Base-by-base conservation (phyloP, 768 basidiomycete genomes). In the Antrodiella citrinella region DNA sequence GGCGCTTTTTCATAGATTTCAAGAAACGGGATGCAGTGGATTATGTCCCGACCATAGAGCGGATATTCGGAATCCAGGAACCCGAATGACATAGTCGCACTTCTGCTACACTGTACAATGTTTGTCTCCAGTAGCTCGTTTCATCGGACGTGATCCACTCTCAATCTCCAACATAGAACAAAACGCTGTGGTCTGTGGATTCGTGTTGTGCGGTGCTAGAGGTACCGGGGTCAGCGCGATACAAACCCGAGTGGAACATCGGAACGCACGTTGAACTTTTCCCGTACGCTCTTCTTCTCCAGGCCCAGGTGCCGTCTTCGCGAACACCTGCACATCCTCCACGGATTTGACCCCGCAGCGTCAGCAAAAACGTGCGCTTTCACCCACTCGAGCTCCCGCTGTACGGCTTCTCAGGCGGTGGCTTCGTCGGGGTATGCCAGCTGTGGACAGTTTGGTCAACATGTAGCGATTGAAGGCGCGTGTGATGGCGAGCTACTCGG, bases 401-500 rank as follows among this genome's bases (percentile, higher is more conserved):
- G n/a, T n/a, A n/a, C n/a, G n/a, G n/a, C n/a, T n/a, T n/a, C n/a
- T n/a, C n/a, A n/a, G n/a, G n/a, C n/a, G n/a, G 30, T 35, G 15
- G 7, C 7, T 35, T 7, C 30, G 30, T 7, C 30, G 7, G 30
- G 30, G 7, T 35, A 15, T 35, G 15, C 15, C 30, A 15, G 7
- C 30, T 7, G 30, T 35, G 30, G 30, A 7, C 15, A 15, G 30
- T 35, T n/a, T 35, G 7, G 15, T 35, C 30, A 86, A 83, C 54
- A 97, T 76, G 68, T 76, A 86, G 0, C 84, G 82, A 53, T 91
- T 80, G 56, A 94, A 86, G 0, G 91, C 91, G 4, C 89, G 85
- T 3, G 82, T 82, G 60, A 99, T 91, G 0, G 92, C 93, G 44
- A 98, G 80, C 96, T 96, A 99, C 62, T 91, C 82, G 0, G 84